These are phyloP conservation scores for Fusarium denticulatum DNA, from an alignment of 2,329 filamentous ascomycete genomes.

Conservation along the genomic window DNA sequence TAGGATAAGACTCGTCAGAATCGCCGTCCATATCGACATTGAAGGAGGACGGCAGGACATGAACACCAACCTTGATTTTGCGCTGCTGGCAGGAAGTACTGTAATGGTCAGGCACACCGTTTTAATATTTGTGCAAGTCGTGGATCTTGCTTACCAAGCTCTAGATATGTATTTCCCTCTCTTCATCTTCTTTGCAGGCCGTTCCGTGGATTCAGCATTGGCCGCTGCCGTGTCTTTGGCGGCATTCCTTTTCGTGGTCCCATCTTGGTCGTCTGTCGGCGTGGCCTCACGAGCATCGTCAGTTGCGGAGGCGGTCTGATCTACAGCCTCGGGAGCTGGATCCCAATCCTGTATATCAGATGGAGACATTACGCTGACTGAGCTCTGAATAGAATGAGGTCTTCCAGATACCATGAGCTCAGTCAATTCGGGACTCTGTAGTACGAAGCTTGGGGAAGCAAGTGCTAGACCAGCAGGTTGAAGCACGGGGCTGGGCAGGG, in stretches of 20 bases:
- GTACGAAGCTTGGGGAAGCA: neutral
- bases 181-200: slow-evolving; percentile 28
- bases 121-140: no score
- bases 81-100: slow-evolving; percentile 34
- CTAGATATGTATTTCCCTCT: slow-evolving; percentile 34
- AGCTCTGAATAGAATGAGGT: neutral
- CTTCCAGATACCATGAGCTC: neutral
- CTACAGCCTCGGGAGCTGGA: neutral
- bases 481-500: neutral
- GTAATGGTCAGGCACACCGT: neutral
- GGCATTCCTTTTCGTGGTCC: neutral
- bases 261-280: neutral
- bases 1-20: neutral
- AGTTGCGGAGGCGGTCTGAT: neutral
- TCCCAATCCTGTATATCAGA: neutral
- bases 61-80: slow-evolving; percentile 26
- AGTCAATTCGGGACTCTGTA: neutral
- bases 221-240: neutral
- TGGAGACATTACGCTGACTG: neutral
- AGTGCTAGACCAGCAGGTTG: neutral
- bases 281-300: neutral
- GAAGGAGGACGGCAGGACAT: neutral
- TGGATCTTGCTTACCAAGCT: slow-evolving; percentile 16
- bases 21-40: neutral
- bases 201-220: neutral